Conservation (phyloP, 2,329 filamentous ascomycete species). For the Lizonia empirigonia region DNA sequence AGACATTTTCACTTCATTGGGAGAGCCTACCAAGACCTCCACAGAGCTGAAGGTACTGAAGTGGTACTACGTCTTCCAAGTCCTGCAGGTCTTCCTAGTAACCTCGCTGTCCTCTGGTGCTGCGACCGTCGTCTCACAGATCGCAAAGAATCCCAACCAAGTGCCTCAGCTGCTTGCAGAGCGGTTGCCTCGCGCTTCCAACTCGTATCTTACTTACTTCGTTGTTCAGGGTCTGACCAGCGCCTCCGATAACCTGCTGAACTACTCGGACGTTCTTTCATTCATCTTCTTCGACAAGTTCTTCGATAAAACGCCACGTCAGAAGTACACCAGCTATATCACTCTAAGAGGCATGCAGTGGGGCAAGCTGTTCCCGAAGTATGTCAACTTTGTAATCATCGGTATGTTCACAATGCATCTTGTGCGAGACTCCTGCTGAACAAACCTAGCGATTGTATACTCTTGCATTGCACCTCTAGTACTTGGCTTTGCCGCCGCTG, state of each 20-base stretch:
- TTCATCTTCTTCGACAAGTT: constrained; percentile 76
- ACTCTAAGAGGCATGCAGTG: constrained; percentile 44
- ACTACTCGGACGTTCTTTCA: constrained; percentile 73
- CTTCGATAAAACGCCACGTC: constrained; percentile 72
- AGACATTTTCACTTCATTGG: constrained; percentile 79
- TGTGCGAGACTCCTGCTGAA: constrained; percentile 16
- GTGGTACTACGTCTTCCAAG: constrained; percentile 87
- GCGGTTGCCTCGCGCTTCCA: constrained; percentile 81
- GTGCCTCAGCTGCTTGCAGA: constrained; percentile 70
- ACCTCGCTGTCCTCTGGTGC: constrained; percentile 83
- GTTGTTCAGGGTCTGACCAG: constrained; percentile 87
- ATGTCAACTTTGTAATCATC: constrained; percentile 50
- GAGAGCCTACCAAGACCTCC: constrained; percentile 77
- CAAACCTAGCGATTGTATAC: constrained; percentile 73
- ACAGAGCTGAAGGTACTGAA: constrained; percentile 91
- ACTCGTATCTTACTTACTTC: constrained; percentile 96
- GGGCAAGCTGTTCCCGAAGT: constrained; percentile 51
- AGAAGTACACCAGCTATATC: constrained; percentile 47
- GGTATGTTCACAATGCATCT: constrained; percentile 31
- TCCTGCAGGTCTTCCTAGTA: constrained; percentile 90
- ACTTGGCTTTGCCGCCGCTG: constrained; percentile 78
- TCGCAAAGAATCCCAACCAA: constrained; percentile 66
- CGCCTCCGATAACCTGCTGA: constrained; percentile 74
- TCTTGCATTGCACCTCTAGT: constrained; percentile 85
- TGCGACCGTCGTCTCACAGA: constrained; percentile 67